Evolutionary conservation across 163 green algal species (phyloP), one percentile per base, ranked within the genome.

Genomic region (Prototheca wickerhamii): DNA sequence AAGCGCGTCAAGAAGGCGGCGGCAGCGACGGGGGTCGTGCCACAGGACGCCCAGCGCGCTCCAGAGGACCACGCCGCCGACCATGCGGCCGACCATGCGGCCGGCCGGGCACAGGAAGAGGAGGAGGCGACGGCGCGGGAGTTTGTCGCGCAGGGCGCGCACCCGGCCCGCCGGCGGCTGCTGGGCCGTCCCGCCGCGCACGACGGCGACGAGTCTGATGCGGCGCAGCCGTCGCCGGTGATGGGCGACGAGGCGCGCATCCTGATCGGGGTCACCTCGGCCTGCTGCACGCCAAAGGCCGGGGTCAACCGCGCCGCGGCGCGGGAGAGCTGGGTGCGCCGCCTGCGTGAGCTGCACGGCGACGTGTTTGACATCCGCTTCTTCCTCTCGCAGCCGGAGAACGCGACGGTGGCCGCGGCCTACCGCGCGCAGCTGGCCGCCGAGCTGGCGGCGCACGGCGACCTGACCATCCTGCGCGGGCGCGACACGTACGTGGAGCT

Each of bases 401-500:
- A n/a, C 32, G 28, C 52, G 1, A 55, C 40, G 1, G 15, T 51
- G 8, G 20, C 56, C 2, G n/a, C 17, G 28, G 21, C 33, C 12
- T 31, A 4, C 7, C 23, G 4, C 18, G 1, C 7, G 31, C 28
- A 40, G 10, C 46, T 29, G 49, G 51, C 76, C 63, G 52, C 60
- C 17, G 77, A 82, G 64, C 30, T 67, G 30, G 20, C 29, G 35
- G 0, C 8, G 2, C 46, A 80, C 63, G 49, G 66, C 25, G 78
- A 85, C 51, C 68, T 68, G 6, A 60, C 80, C 7, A 72, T 85
- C 29, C 28, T 84, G 59, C 63, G 67, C 0, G 78, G 78, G 0
- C 18, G 40, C 2, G 78, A 85, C 58, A 56, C 26, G 2, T 85
- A 85, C 69, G 34, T 23, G 1, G 71, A 78, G 25, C 70, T 85